These are phyloP conservation scores for Pseudogymnoascus sp. DNA, from an alignment of 2,329 filamentous ascomycete species.

Conservation along the genomic window DNA sequence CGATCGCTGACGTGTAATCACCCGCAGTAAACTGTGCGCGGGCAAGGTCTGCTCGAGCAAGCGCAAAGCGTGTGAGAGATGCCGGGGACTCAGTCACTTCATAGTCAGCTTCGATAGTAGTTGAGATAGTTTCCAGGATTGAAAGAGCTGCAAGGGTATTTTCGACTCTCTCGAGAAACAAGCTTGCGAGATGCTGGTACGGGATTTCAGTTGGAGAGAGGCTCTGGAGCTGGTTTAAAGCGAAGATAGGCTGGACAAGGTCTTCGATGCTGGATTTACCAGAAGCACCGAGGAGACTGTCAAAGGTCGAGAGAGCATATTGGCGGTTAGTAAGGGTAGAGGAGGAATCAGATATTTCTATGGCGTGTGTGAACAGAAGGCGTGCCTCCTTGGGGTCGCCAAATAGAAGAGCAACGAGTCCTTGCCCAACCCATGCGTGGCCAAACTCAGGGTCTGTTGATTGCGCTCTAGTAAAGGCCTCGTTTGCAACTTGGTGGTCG, in stretches of 20 bases:
- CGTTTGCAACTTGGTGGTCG: slow-evolving; percentile 78
- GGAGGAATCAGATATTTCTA: slow-evolving; percentile 79
- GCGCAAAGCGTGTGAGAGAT: slow-evolving; percentile 66
- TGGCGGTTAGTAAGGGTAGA: slow-evolving; percentile 66
- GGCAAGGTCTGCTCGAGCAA: slow-evolving; percentile 79
- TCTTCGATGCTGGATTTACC: slow-evolving; percentile 44
- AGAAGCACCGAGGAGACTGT: slow-evolving; percentile 59
- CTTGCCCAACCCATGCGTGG: slow-evolving; percentile 90
- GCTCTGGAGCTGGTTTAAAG: slow-evolving; percentile 69
- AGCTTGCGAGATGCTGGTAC: slow-evolving; percentile 67
- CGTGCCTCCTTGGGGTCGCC: slow-evolving; percentile 72
- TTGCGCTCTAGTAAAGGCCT: slow-evolving; percentile 83
- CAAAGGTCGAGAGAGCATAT: slow-evolving; percentile 75
- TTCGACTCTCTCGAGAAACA: slow-evolving; percentile 74
- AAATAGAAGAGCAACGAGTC: slow-evolving; percentile 68
- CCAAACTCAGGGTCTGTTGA: slow-evolving; percentile 91
- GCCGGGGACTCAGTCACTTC: slow-evolving; percentile 71
- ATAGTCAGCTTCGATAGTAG: slow-evolving; percentile 68
- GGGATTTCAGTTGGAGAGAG: slow-evolving; percentile 64
- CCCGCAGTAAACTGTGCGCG: slow-evolving; percentile 68
- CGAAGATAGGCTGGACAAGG: slow-evolving; percentile 82
- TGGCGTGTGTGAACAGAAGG: slow-evolving; percentile 83
- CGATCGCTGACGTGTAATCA: slow-evolving; percentile 59
- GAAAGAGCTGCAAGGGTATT: slow-evolving; percentile 57
- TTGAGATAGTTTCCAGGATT: slow-evolving; percentile 59